Evolutionary conservation across 2,329 filamentous ascomycete species (phyloP), one percentile per base, ranked within the genome.

Genomic region (Geosmithia morbida): DNA sequence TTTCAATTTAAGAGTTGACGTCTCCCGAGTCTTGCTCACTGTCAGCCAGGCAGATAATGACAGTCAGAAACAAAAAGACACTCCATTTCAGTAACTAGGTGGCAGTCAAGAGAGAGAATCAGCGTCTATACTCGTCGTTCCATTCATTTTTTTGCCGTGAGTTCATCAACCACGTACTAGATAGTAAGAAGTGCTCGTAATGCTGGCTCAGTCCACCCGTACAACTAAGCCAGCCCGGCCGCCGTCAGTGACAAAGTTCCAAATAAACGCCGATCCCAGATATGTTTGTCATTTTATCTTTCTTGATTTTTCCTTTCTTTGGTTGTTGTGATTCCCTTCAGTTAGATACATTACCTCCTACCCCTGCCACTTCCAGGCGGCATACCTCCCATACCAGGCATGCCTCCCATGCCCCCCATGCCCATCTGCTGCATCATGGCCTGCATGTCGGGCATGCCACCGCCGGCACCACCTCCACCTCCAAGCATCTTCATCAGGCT

Each of bases 401-500:
- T 59, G 2, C 59, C 60, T n/a, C 74, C 70, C 69, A 81, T 78
- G 20, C 75, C 75, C 16, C 74, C 70, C 69, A 81, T 78, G 20
- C 75, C 75, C 76, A 82, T 80, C 58, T 81, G 77, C 62, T 74
- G 69, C 84, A 86, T 74, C 85, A 92, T 87, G 54, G 84, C 82
- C 61, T 83, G 79, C 79, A 92, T 84, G 52, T 83, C 81, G 66
- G 41, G 41, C 41, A 83, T 77, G 50, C 84, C 75, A 26, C 74
- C 64, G 5, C 65, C 70, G 10, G 70, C 77, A 20, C 79, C 82
- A 5, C 79, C 81, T 1, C 80, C 81, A 17, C 81, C 81, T 3
- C 83, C 84, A 55, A 96, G 76, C 85, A 94, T 94, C 72, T 92
- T 90, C 78, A 94, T 90, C 67, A 97, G 75, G 49, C 81, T 81